phyloP scores from a whole-genome alignment of 345 rosid genomes.

The Brassica cretica region DNA sequence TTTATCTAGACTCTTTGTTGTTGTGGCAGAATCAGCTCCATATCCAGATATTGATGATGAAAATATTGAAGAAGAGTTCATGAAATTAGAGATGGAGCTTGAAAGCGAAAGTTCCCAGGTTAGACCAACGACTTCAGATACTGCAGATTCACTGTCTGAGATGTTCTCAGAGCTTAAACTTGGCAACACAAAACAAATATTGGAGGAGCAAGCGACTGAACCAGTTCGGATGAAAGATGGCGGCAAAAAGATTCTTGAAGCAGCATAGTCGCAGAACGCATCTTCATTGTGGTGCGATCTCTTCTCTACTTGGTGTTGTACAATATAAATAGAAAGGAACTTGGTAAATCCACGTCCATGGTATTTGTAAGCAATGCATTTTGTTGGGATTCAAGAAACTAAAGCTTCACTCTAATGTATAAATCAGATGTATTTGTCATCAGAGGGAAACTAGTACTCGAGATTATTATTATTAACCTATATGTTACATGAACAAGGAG shows the following conservation, averaged over 20 bases:
- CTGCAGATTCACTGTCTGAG: constrained; percentile 48
- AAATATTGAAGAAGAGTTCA: constrained; percentile 72
- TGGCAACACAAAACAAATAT: constrained; percentile 35
- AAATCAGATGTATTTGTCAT: constrained; percentile 13
- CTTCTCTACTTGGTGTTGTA: constrained; percentile 15
- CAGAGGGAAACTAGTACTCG: constrained; percentile 13
- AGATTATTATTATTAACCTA: not conserved
- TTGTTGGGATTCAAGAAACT: constrained; percentile 14
- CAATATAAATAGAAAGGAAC: constrained; percentile 2
- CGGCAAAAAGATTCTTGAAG: constrained; percentile 46
- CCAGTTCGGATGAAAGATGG: constrained; percentile 37
- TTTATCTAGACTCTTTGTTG: constrained; percentile 21
- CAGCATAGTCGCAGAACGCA: constrained; percentile 41
- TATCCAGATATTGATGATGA: constrained; percentile 61
- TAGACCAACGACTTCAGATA: constrained; percentile 31
- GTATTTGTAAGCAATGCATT: constrained; percentile 10
- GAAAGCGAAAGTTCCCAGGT: constrained; percentile 40
- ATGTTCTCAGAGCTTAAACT: constrained; percentile 64
- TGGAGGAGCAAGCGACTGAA: constrained; percentile 28
- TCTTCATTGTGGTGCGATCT: constrained; percentile 27
- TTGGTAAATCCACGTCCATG: not conserved
- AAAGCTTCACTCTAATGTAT: constrained; percentile 23
- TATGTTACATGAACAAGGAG: constrained; percentile 24
- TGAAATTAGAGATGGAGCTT: constrained; percentile 63
- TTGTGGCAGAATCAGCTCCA: constrained; percentile 53